A percentile compares a stretch with the other conserved stretches of the same genome.
Evolutionary conservation across 768 basidiomycete species (phyloP).

Genomic region (Candolleomyces aberdarensis): DNA sequence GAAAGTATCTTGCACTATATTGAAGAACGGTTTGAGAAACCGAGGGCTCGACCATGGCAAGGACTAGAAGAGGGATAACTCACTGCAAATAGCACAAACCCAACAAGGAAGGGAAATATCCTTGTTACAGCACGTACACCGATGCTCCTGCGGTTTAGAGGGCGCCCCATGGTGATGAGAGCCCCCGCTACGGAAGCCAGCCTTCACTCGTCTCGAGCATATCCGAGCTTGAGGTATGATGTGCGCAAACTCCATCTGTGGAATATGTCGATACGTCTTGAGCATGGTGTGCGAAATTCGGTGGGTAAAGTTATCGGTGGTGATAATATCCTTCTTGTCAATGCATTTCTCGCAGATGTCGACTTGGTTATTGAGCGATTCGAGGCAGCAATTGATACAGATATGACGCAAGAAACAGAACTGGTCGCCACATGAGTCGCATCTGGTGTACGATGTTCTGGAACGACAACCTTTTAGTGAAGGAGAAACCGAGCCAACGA

Average conservation of each 20-base stretch:
- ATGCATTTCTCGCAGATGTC: slow-evolving; percentile 2
- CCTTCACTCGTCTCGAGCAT: neutral
- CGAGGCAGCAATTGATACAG: neutral
- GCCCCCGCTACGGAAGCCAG: neutral
- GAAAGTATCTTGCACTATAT: neutral
- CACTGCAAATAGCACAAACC: neutral
- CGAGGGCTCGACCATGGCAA: neutral
- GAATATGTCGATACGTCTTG: neutral
- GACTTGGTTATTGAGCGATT: slow-evolving; percentile 1
- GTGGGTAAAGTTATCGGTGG: neutral
- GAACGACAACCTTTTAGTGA: neutral
- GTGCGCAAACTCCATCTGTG: neutral
- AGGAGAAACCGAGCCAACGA: neutral
- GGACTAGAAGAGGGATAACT: neutral
- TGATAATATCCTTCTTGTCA: neutral
- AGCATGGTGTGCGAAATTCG: neutral
- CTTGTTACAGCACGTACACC: neutral
- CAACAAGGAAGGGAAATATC: neutral
- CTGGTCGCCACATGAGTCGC: neutral
- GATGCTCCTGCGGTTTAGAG: neutral
- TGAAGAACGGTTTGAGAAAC: neutral
- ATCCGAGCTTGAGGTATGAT: neutral
- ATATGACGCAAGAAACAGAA: neutral
- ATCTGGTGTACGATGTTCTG: neutral
- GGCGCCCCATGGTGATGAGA: neutral